Evolutionary conservation across 2,329 filamentous ascomycete species (phyloP).

Genomic region (Sclerotinia nivalis): DNA sequence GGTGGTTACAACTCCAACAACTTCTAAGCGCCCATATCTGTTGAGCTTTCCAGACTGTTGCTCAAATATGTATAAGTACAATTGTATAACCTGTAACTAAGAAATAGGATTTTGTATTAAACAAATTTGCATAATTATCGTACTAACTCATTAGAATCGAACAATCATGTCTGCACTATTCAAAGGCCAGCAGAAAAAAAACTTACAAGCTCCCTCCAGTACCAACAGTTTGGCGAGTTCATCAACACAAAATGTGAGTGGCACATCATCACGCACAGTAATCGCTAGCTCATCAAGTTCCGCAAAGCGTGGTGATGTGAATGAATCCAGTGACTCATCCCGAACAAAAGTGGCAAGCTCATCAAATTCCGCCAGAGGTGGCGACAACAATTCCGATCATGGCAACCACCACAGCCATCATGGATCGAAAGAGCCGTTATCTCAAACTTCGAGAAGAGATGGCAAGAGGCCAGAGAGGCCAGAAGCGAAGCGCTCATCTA

Average conservation of each 20-base stretch:
- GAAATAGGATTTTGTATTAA: not conserved
- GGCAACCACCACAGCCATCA: not conserved
- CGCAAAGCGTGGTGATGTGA: not conserved
- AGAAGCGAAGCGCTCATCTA: not conserved
- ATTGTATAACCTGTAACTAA: not conserved
- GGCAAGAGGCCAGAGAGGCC: not conserved
- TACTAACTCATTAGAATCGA: not conserved
- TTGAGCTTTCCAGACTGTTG: not conserved
- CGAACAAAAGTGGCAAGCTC: not conserved
- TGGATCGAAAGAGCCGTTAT: not conserved
- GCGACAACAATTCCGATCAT: not conserved
- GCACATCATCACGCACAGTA: not conserved
- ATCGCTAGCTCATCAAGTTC: not conserved
- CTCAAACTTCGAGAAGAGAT: not conserved
- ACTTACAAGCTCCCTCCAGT: too few relatives aligned
- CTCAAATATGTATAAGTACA: not conserved
- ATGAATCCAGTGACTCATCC: not conserved
- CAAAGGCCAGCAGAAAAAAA: not conserved
- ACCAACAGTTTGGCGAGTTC: not conserved
- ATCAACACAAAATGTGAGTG: not conserved
- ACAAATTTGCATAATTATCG: not conserved
- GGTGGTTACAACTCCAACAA: not conserved
- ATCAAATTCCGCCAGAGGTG: not conserved
- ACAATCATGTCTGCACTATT: not conserved
- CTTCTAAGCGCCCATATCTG: not conserved